Percentiles rank a stretch among this genome's conserved stretches.
Evolutionary conservation across 768 basidiomycete species (phyloP).

Genomic region (Postia placenta): DNA sequence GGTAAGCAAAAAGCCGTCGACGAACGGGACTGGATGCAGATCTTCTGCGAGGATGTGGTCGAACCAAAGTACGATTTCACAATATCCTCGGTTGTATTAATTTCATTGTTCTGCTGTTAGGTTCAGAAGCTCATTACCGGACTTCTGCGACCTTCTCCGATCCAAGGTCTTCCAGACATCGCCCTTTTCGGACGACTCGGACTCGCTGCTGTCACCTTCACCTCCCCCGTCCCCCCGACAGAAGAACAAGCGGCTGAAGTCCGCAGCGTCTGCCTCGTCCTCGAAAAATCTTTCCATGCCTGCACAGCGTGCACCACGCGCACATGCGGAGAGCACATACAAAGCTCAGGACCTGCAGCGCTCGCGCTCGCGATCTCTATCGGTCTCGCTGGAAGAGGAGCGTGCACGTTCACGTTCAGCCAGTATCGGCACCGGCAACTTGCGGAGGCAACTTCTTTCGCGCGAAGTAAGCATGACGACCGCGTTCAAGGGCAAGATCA

Average conservation of each 20-base stretch:
- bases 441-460: slow-evolving; percentile 50
- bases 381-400: slow-evolving; percentile 66
- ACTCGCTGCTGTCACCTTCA: slow-evolving; percentile 10
- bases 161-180: slow-evolving; percentile 63
- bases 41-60: slow-evolving; percentile 61
- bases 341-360: slow-evolving; percentile 8
- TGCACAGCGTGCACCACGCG: background rate
- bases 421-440: slow-evolving; percentile 22
- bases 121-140: slow-evolving; percentile 48
- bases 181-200: slow-evolving; percentile 47
- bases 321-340: background rate
- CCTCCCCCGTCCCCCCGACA: slow-evolving; percentile 15
- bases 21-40: slow-evolving; percentile 64
- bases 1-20: slow-evolving; percentile 15
- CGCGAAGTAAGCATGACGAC: slow-evolving; percentile 77
- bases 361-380: slow-evolving; percentile 35
- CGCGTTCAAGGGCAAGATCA: slow-evolving; percentile 43
- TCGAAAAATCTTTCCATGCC: background rate
- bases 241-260: slow-evolving; percentile 11
- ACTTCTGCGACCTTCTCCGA: slow-evolving; percentile 50
- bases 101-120: slow-evolving; percentile 37
- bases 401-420: slow-evolving; percentile 32
- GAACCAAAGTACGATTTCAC: slow-evolving; percentile 49
- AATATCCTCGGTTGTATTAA: no score
- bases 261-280: slow-evolving; percentile 7